Evolutionary conservation across 2,329 filamentous ascomycete genomes (phyloP).

Genomic region (Fusarium anthophilum): DNA sequence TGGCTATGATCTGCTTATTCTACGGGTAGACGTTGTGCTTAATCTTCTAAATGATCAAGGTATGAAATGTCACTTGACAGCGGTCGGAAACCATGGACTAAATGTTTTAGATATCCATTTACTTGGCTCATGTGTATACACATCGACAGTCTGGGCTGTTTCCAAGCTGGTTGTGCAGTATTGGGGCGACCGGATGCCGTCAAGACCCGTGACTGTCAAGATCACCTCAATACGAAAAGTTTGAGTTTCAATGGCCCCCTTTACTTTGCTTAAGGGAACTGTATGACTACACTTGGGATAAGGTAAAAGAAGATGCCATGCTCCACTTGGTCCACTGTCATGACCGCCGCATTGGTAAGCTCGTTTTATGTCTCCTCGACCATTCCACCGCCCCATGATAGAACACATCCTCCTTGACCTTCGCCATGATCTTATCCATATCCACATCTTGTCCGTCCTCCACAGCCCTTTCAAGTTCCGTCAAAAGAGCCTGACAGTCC

Average conservation of each 20-base stretch:
- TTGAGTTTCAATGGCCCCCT: neutral
- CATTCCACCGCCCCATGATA: conserved; percentile 32
- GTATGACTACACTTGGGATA: accelerated
- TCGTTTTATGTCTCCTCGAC: neutral
- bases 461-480: conserved; percentile 31
- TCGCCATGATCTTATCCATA: conserved; percentile 1
- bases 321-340: accelerated
- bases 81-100: too few species aligned
- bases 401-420: conserved; percentile 18
- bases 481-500: conserved; percentile 49
- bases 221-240: neutral
- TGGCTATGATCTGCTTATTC: too few species aligned
- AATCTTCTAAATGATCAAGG: too few species aligned
- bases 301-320: accelerated
- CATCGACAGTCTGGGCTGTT: too few species aligned
- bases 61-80: too few species aligned
- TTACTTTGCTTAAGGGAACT: neutral
- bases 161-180: too few species aligned
- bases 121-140: too few species aligned
- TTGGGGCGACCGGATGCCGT: too few species aligned
- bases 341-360: neutral
- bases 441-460: neutral
- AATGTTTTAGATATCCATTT: too few species aligned
- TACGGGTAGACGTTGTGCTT: too few species aligned
- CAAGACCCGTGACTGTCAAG: neutral